A percentile compares a stretch with the other conserved stretches of the same genome.
Evolutionary conservation across 116 monocot genomes (phyloP).

Genomic region (Cymodocea nodosa): DNA sequence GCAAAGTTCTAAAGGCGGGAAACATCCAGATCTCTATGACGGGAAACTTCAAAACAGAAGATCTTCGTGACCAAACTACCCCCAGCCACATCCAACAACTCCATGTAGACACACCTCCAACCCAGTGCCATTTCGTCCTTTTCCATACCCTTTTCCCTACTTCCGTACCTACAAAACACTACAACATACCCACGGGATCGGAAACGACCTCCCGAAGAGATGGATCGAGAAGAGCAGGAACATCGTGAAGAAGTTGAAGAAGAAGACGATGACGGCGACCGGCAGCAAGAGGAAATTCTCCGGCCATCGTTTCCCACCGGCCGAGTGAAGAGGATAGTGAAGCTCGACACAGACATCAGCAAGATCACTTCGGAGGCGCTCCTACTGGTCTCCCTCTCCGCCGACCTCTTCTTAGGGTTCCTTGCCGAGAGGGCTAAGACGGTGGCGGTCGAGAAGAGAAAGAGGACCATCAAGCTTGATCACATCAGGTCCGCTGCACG

Average conservation of each 20-base stretch:
- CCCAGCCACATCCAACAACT: no score
- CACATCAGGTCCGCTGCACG: constrained; percentile 46
- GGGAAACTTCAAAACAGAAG: no score
- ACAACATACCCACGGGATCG: no score
- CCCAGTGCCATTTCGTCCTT: no score
- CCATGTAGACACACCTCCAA: no score
- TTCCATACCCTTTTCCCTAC: no score
- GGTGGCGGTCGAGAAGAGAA: constrained; percentile 29
- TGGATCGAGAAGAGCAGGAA: no score
- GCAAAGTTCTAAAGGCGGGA: no score
- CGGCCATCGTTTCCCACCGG: constrained; percentile 47
- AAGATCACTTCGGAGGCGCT: constrained; percentile 74
- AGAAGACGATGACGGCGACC: constrained; percentile 4
- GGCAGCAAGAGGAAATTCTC: not conserved
- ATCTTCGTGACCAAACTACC: no score
- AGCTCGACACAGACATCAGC: constrained; percentile 70
- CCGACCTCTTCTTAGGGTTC: constrained; percentile 59
- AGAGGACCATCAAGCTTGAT: constrained; percentile 37
- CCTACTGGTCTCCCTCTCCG: constrained; percentile 45
- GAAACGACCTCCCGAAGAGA: no score
- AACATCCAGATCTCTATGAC: no score
- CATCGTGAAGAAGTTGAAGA: not conserved
- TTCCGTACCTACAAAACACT: no score
- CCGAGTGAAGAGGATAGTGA: constrained; percentile 73
- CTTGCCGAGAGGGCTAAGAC: constrained; percentile 33